phyloP scores from a whole-genome alignment of 23 red algal species.

The Gracilaria gracilis region DNA sequence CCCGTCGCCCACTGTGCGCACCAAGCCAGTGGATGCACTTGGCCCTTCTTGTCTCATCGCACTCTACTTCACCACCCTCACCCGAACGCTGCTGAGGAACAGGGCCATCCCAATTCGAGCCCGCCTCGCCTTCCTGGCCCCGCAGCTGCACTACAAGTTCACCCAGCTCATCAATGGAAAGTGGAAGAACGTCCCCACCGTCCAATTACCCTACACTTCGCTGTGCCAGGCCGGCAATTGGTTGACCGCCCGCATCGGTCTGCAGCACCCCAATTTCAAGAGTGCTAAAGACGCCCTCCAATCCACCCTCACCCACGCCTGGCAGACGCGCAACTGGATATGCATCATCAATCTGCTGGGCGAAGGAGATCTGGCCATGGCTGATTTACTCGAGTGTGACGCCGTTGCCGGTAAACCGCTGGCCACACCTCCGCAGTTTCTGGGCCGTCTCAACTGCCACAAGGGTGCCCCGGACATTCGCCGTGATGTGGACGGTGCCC shows the following conservation, averaged over 20 bases:
- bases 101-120: slow-evolving; percentile 27
- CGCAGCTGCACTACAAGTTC: slow-evolving; percentile 58
- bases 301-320: slow-evolving; percentile 49
- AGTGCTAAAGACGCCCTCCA: slow-evolving; percentile 53
- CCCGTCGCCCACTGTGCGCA: slow-evolving; percentile 28
- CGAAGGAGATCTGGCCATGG: slow-evolving; percentile 15
- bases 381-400: slow-evolving; percentile 49
- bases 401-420: slow-evolving; percentile 41
- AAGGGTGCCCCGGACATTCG: slow-evolving; percentile 69
- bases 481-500: slow-evolving; percentile 57
- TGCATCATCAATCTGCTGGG: slow-evolving; percentile 17
- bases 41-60: slow-evolving; percentile 55
- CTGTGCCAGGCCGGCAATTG: slow-evolving; percentile 44
- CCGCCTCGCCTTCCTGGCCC: slow-evolving; percentile 50
- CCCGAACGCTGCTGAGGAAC: slow-evolving; percentile 52
- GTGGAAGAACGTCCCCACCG: slow-evolving; percentile 68
- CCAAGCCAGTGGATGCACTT: slow-evolving; percentile 61
- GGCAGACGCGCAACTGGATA: slow-evolving; percentile 48
- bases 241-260: slow-evolving; percentile 26
- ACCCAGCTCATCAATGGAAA: slow-evolving; percentile 47
- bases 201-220: slow-evolving; percentile 50
- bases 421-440: slow-evolving; percentile 32
- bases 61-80: slow-evolving; percentile 62
- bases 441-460: slow-evolving; percentile 52
- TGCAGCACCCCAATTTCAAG: slow-evolving; percentile 49